These are phyloP conservation scores for Skeletonema marinoi DNA, from an alignment of 108 stramenopile genomes.

Conservation along the genomic window DNA sequence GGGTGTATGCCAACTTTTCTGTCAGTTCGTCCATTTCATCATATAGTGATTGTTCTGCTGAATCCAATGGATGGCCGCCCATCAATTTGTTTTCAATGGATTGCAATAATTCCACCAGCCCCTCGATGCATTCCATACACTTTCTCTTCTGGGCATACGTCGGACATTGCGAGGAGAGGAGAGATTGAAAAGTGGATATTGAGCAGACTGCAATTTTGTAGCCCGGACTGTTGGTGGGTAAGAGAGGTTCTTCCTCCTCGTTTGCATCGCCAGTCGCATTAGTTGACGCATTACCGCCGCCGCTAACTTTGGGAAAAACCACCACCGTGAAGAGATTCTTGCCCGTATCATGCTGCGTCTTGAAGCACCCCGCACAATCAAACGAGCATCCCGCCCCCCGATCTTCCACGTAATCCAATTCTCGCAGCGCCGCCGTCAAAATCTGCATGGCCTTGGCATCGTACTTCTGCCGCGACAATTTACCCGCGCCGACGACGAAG, in stretches of 20 bases:
- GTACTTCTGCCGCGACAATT: conserved; percentile 85
- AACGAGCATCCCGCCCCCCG: conserved; percentile 79
- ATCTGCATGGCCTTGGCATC: conserved; percentile 86
- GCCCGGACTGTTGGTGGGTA: conserved; percentile 68
- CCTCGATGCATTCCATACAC: conserved; percentile 58
- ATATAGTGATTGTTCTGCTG: conserved; percentile 86
- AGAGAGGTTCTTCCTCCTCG: conserved; percentile 24
- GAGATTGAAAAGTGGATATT: conserved; percentile 66
- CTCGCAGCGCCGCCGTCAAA: conserved; percentile 73
- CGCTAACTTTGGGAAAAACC: conserved; percentile 85
- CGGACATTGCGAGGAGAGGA: conserved; percentile 62
- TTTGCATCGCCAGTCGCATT: not conserved
- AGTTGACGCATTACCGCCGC: conserved; percentile 11
- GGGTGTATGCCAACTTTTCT: conserved; percentile 62
- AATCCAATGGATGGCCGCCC: conserved; percentile 67
- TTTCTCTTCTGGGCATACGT: conserved; percentile 91
- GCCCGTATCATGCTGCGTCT: conserved; percentile 95
- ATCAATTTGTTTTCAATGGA: conserved; percentile 81
- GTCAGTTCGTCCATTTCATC: conserved; percentile 68
- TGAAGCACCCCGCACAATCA: conserved; percentile 89
- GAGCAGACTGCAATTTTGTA: conserved; percentile 71
- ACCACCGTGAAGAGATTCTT: conserved; percentile 95
- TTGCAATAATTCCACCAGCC: conserved; percentile 36
- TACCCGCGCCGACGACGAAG: conserved; percentile 89
- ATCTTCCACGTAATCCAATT: conserved; percentile 90